Evolutionary conservation across 164 flowering plant genomes (phyloP).

Genomic region (Vitis labrusca): DNA sequence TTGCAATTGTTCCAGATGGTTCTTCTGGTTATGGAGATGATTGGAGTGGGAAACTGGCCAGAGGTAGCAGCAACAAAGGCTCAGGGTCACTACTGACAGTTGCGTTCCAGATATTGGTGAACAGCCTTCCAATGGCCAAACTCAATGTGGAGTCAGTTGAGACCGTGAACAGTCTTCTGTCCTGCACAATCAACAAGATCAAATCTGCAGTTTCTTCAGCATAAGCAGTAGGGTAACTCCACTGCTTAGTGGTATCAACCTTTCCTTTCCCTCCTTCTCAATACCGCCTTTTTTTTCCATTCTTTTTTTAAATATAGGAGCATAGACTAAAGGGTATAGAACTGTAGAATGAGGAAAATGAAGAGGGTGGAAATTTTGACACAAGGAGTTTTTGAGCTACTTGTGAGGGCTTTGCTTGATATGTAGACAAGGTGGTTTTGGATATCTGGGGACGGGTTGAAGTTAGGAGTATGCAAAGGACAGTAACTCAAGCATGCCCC

Average conservation of each 20-base stretch:
- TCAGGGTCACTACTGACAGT: slow-evolving; percentile 48
- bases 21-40: neutral
- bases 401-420: too few relatives aligned
- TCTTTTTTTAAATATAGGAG: slow-evolving; percentile 5
- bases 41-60: slow-evolving; percentile 7
- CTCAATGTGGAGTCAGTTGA: slow-evolving; percentile 47
- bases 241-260: neutral
- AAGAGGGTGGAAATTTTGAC: too few relatives aligned
- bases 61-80: slow-evolving; percentile 1
- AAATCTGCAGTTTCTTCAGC: slow-evolving; percentile 24
- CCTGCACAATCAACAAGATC: slow-evolving; percentile 49
- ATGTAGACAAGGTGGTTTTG: too few relatives aligned
- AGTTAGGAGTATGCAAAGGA: too few relatives aligned
- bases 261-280: neutral
- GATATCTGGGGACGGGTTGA: too few relatives aligned
- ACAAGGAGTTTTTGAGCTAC: too few relatives aligned
- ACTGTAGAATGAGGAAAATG: too few relatives aligned
- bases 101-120: slow-evolving; percentile 56
- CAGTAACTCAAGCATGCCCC: too few relatives aligned
- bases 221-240: neutral
- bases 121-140: slow-evolving; percentile 34
- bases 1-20: slow-evolving; percentile 44
- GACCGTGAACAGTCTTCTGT: slow-evolving; percentile 46
- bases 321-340: neutral
- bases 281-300: neutral